Evolutionary conservation across 1,284 basidiomycete species (phyloP).

Genomic region (Mycena sp.): DNA sequence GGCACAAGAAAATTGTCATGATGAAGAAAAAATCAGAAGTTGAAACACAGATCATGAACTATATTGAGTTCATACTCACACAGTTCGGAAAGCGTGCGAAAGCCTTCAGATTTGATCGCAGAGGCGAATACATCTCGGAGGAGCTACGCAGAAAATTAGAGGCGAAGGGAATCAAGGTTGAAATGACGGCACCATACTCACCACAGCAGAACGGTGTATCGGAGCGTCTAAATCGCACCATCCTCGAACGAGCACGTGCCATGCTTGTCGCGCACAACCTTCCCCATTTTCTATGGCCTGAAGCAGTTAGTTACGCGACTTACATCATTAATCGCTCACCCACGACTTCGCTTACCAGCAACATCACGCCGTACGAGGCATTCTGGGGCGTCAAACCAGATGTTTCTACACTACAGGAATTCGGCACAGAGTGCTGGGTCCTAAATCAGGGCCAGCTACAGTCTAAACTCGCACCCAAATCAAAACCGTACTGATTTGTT

Average conservation of each 20-base stretch:
- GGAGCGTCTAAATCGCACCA: conserved; percentile 41
- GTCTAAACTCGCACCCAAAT: conserved; percentile 29
- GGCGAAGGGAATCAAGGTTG: conserved; percentile 11
- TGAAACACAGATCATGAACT: conserved; percentile 30
- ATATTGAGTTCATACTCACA: conserved; percentile 34
- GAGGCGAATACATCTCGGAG: conserved; percentile 33
- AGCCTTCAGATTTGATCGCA: conserved; percentile 28
- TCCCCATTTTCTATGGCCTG: conserved; percentile 33
- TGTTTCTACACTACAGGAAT: conserved; percentile 33
- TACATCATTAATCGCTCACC: conserved; percentile 35
- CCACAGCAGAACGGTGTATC: conserved; percentile 39
- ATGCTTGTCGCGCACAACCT: conserved; percentile 55
- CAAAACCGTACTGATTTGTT: conserved; percentile 17
- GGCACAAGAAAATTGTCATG: conserved; percentile 27
- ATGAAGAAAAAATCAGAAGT: conserved; percentile 38
- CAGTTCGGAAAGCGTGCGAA: conserved; percentile 32
- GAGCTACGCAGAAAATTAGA: conserved; percentile 14
- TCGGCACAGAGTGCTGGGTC: conserved; percentile 35
- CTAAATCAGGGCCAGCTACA: conserved; percentile 32
- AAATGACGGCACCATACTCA: conserved; percentile 17
- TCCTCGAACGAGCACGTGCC: conserved; percentile 31
- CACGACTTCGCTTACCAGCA: conserved; percentile 18
- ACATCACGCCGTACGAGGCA: conserved; percentile 36
- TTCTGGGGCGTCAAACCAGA: conserved; percentile 34
- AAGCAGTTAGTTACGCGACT: conserved; percentile 33